These are phyloP conservation scores for Psilocybe cubensis DNA, from an alignment of 768 basidiomycete genomes.

Conservation along the genomic window DNA sequence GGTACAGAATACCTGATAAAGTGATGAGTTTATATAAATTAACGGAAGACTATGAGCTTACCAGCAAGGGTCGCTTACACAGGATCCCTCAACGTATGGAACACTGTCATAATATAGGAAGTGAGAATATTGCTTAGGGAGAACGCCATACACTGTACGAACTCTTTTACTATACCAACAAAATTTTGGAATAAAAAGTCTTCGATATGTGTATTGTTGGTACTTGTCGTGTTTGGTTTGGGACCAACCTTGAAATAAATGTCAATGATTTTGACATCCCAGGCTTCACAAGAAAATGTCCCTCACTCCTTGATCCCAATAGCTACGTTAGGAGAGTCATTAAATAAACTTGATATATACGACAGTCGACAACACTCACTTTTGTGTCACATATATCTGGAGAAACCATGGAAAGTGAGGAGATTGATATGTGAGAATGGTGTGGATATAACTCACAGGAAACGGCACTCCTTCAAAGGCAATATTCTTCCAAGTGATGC, in stretches of 20 bases:
- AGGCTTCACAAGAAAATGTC: background rate
- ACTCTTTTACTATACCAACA: slow-evolving; percentile 54
- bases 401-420: background rate
- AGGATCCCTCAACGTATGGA: slow-evolving; percentile 60
- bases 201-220: slow-evolving; percentile 58
- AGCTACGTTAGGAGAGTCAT: slow-evolving; percentile 36
- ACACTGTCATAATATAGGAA: slow-evolving; percentile 24
- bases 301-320: slow-evolving; percentile 62
- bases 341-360: background rate
- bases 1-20: slow-evolving; percentile 45
- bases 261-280: background rate
- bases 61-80: slow-evolving; percentile 65
- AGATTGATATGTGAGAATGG: background rate
- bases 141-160: slow-evolving; percentile 6
- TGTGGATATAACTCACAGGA: slow-evolving; percentile 42
- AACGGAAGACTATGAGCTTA: slow-evolving; percentile 10
- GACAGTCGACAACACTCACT: slow-evolving; percentile 34
- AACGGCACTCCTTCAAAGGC: slow-evolving; percentile 53
- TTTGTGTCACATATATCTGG: slow-evolving; percentile 66
- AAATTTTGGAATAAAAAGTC: slow-evolving; percentile 62
- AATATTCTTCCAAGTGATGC: slow-evolving; percentile 64
- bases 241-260: slow-evolving; percentile 37
- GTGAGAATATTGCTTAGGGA: background rate
- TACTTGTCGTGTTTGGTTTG: slow-evolving; percentile 42
- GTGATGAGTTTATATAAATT: background rate